phyloP scores from a whole-genome alignment of 148 eudicot species.

The Euryodendron excelsum region DNA sequence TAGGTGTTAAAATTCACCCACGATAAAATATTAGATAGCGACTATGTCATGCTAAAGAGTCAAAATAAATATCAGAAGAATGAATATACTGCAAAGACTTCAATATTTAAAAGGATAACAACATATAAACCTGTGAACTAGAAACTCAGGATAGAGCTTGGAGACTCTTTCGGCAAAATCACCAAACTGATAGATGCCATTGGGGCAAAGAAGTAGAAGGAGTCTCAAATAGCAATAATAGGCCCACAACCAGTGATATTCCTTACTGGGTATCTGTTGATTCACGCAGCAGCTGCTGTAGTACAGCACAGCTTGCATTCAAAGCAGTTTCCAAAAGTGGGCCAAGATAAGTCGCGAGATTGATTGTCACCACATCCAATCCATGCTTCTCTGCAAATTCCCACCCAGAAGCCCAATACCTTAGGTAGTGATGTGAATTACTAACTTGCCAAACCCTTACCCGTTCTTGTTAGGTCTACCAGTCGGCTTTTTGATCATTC shows the following conservation, averaged over 20 bases:
- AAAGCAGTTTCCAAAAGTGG: slow-evolving; percentile 69
- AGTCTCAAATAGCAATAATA: slow-evolving; percentile 63
- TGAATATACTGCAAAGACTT: neutral
- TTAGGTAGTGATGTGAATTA: too few relatives aligned
- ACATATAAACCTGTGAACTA: slow-evolving; percentile 62
- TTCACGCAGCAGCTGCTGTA: slow-evolving; percentile 73
- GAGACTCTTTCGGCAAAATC: slow-evolving; percentile 72
- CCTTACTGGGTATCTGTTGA: slow-evolving; percentile 80
- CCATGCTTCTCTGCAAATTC: slow-evolving; percentile 61
- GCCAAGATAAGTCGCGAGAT: slow-evolving; percentile 84
- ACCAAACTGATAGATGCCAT: slow-evolving; percentile 81
- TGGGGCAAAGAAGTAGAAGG: slow-evolving; percentile 78
- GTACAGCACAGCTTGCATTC: slow-evolving; percentile 88
- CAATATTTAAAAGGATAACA: neutral
- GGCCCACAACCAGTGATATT: slow-evolving; percentile 86
- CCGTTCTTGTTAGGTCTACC: too few relatives aligned
- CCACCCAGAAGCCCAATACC: too few relatives aligned
- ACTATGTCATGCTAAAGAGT: too few relatives aligned
- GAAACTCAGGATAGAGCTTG: slow-evolving; percentile 69
- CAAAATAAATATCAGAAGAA: neutral
- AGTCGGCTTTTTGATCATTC: too few relatives aligned
- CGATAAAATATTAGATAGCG: too few relatives aligned
- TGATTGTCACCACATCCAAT: slow-evolving; percentile 67
- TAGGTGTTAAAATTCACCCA: too few relatives aligned
- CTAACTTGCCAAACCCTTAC: too few relatives aligned